Evolutionary conservation across 1,284 basidiomycete genomes (phyloP).

Genomic region (Rhodotorula sp.): DNA sequence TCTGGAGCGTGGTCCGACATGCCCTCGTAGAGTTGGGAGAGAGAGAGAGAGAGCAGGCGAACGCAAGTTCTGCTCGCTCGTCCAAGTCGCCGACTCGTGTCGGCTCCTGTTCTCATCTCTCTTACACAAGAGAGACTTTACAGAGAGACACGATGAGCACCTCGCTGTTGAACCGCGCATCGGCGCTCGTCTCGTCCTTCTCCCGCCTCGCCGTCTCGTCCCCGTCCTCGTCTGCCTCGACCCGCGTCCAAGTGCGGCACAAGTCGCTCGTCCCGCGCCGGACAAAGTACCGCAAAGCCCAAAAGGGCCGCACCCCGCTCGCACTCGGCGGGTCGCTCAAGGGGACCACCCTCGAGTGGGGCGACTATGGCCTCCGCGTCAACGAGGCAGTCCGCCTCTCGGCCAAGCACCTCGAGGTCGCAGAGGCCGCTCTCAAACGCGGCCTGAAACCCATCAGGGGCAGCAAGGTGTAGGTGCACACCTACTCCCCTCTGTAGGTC

Average conservation of each 20-base stretch:
- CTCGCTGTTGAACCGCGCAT: conserved; percentile 14
- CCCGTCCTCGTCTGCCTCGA: conserved; percentile 15
- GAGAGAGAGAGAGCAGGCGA: background rate
- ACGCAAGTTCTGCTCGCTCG: background rate
- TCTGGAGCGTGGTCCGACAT: background rate
- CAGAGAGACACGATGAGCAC: conserved; percentile 4
- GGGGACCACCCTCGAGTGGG: conserved; percentile 88
- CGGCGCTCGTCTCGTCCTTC: conserved; percentile 8
- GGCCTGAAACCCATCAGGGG: conserved; percentile 91
- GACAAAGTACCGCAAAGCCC: conserved; percentile 45
- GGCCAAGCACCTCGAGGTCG: conserved; percentile 84
- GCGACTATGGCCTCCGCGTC: conserved; percentile 87
- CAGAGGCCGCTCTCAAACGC: conserved; percentile 82
- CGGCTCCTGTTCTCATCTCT: background rate
- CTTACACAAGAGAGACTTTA: background rate
- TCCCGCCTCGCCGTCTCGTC: background rate
- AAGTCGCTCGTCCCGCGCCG: conserved; percentile 42
- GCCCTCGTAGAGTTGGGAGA: background rate
- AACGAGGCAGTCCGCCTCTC: conserved; percentile 80
- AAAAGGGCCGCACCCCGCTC: conserved; percentile 45
- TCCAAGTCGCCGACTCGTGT: background rate
- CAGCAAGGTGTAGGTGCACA: conserved; percentile 60
- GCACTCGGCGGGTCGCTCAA: conserved; percentile 78
- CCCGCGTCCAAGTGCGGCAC: conserved; percentile 36
- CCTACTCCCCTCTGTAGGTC: background rate